phyloP scores from a whole-genome alignment of 306 rosid genomes.

The Medicago lupulina region DNA sequence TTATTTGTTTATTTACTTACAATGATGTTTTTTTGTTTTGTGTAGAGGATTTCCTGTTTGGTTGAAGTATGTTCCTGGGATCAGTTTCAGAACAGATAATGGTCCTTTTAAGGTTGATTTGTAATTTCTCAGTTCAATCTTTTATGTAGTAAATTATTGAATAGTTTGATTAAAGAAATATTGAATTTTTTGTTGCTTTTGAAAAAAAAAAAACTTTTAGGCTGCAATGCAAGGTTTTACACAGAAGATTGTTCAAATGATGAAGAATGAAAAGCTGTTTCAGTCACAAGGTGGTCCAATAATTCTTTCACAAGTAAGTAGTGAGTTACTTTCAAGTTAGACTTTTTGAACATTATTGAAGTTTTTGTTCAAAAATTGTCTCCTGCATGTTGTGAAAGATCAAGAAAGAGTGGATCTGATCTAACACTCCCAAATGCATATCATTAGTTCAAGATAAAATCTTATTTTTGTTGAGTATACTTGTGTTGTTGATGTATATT shows the following conservation, averaged over 20 bases:
- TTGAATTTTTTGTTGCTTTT: no score
- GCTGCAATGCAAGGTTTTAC: constrained; percentile 93
- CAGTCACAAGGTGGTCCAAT: constrained; percentile 99
- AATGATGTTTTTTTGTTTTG: constrained; percentile 34
- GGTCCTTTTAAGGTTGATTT: constrained; percentile 86
- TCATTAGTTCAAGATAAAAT: no score
- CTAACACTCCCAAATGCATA: constrained; percentile 18
- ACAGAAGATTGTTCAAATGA: constrained; percentile 87
- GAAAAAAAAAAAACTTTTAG: no score
- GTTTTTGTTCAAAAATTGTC: constrained; percentile 31
- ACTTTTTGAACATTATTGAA: constrained; percentile 5
- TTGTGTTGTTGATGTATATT: constrained; percentile 16
- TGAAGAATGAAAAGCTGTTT: constrained; percentile 85
- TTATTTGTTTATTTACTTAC: neutral
- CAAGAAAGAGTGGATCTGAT: constrained; percentile 39
- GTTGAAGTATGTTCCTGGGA: constrained; percentile 96
- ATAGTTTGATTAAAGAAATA: constrained; percentile 3
- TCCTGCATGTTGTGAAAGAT: constrained; percentile 28
- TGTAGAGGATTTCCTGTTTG: constrained; percentile 96
- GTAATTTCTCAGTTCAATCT: constrained; percentile 7
- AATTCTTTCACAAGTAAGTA: constrained; percentile 85
- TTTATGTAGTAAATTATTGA: neutral
- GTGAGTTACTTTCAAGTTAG: constrained; percentile 7
- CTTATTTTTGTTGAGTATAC: constrained; percentile 5
- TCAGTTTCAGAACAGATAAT: constrained; percentile 93